These are phyloP conservation scores for Haplographium delicatum DNA, from an alignment of 495 filamentous ascomycete species.

Conservation along the genomic window DNA sequence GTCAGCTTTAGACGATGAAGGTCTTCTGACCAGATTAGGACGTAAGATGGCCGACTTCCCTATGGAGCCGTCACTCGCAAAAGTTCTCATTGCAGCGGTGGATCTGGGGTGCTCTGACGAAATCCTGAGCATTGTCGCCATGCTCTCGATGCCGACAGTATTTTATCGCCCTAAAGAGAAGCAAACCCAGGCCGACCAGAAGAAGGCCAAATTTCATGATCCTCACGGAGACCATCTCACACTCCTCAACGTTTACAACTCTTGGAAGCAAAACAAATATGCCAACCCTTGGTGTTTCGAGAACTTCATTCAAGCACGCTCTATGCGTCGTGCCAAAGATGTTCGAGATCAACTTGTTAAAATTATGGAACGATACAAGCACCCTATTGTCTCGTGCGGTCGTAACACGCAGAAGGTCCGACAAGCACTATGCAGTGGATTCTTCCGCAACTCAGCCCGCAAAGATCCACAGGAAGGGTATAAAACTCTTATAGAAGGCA, in stretches of 20 bases:
- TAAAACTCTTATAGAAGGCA: slow-evolving; percentile 93
- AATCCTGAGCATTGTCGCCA: slow-evolving; percentile 88
- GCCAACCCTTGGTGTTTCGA: slow-evolving; percentile 92
- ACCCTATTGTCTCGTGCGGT: slow-evolving; percentile 75
- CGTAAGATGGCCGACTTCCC: slow-evolving; percentile 99
- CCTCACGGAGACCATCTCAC: slow-evolving; percentile 92
- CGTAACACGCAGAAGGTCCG: slow-evolving; percentile 81
- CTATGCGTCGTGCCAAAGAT: slow-evolving; percentile 84
- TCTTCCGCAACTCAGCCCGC: slow-evolving; percentile 91
- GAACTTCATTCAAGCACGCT: slow-evolving; percentile 92
- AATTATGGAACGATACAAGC: slow-evolving; percentile 87
- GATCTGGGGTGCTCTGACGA: slow-evolving; percentile 89
- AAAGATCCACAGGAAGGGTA: slow-evolving; percentile 97
- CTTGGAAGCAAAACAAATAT: slow-evolving; percentile 79
- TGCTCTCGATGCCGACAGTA: slow-evolving; percentile 78
- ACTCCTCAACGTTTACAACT: slow-evolving; percentile 92
- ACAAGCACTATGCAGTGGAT: slow-evolving; percentile 87
- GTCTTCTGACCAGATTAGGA: slow-evolving; percentile 84
- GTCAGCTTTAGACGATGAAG: slow-evolving; percentile 92
- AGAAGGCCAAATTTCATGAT: slow-evolving; percentile 96
- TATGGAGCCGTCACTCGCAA: slow-evolving; percentile 80
- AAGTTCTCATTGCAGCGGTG: slow-evolving; percentile 82
- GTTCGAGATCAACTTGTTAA: slow-evolving; percentile 86
- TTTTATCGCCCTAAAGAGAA: slow-evolving; percentile 98
- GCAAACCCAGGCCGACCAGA: slow-evolving; percentile 91